phyloP scores from a whole-genome alignment of 805 yeast species.

The Candida tibetensis region DNA sequence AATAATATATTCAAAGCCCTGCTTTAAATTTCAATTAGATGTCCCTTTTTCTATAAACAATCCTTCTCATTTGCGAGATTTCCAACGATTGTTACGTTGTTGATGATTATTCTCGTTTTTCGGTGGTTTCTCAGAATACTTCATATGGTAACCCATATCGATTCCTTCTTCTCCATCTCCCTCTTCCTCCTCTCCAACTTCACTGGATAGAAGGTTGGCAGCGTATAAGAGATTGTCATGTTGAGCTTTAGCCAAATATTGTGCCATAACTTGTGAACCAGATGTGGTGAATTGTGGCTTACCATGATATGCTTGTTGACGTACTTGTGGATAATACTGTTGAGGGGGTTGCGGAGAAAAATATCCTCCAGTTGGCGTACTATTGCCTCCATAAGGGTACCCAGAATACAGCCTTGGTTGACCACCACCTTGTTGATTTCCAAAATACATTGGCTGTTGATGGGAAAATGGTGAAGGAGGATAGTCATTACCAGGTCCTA shows the following conservation, averaged over 20 bases:
- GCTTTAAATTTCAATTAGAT: no score
- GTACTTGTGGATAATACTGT: slow-evolving; percentile 7
- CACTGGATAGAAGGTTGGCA: slow-evolving; percentile 21
- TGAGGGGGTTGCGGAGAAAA: slow-evolving; percentile 11
- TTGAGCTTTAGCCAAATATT: slow-evolving; percentile 69
- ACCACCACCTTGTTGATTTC: slow-evolving; percentile 6
- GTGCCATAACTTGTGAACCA: slow-evolving; percentile 77
- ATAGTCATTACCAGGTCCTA: neutral
- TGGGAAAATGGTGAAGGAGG: slow-evolving; percentile 10
- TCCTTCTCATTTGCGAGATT: neutral
- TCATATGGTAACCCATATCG: slow-evolving; percentile 1
- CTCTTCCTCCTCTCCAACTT: slow-evolving; percentile 18
- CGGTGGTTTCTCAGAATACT: neutral
- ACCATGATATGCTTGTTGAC: slow-evolving; percentile 7
- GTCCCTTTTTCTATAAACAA: neutral
- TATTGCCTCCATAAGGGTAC: slow-evolving; percentile 1
- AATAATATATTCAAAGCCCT: no score
- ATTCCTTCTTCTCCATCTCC: slow-evolving; percentile 2
- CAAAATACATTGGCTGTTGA: slow-evolving; percentile 12
- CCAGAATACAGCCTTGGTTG: slow-evolving; percentile 1
- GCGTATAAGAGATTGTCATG: slow-evolving; percentile 56
- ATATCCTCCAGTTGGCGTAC: slow-evolving; percentile 8
- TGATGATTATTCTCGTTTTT: neutral
- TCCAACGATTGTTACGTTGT: neutral
- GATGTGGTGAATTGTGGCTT: slow-evolving; percentile 25